Evolutionary conservation across 2,329 filamentous ascomycete genomes (phyloP).

Genomic region (Chaetomium sp.): DNA sequence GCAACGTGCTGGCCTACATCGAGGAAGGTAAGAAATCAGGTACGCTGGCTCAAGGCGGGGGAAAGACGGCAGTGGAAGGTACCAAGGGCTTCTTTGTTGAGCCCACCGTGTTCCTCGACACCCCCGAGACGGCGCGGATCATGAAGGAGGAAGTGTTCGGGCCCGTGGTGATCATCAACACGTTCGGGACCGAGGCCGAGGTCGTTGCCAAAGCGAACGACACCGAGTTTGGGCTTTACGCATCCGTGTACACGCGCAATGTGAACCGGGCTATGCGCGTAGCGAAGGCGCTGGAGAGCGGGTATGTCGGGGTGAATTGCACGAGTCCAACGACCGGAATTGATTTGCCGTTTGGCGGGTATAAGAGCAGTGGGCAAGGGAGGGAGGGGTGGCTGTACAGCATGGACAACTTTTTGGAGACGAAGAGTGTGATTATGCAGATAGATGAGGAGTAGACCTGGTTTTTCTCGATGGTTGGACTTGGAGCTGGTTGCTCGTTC

Average conservation of each 20-base stretch:
- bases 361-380: slow-evolving; percentile 35
- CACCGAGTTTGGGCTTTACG: slow-evolving; percentile 49
- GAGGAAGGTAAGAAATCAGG: slow-evolving; percentile 38
- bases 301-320: slow-evolving; percentile 54
- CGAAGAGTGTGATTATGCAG: slow-evolving; percentile 29
- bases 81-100: slow-evolving; percentile 35
- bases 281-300: slow-evolving; percentile 49
- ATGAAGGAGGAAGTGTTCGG: slow-evolving; percentile 59
- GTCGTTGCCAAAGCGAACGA: slow-evolving; percentile 49
- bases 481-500: too few relatives aligned
- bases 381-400: slow-evolving; percentile 32
- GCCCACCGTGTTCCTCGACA: slow-evolving; percentile 41
- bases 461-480: too few relatives aligned
- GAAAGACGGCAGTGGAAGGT: slow-evolving; percentile 23
- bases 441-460: slow-evolving; percentile 18
- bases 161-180: slow-evolving; percentile 53
- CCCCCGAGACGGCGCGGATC: slow-evolving; percentile 39
- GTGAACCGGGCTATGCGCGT: slow-evolving; percentile 39
- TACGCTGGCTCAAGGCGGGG: slow-evolving; percentile 28
- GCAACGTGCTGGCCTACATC: slow-evolving; percentile 39
- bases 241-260: slow-evolving; percentile 49
- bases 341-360: slow-evolving; percentile 38
- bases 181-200: slow-evolving; percentile 52
- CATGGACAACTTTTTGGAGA: slow-evolving; percentile 32
- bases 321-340: slow-evolving; percentile 32